Conservation (phyloP, 208 protist species). For the Acanthamoeba culbertsoni region DNA sequence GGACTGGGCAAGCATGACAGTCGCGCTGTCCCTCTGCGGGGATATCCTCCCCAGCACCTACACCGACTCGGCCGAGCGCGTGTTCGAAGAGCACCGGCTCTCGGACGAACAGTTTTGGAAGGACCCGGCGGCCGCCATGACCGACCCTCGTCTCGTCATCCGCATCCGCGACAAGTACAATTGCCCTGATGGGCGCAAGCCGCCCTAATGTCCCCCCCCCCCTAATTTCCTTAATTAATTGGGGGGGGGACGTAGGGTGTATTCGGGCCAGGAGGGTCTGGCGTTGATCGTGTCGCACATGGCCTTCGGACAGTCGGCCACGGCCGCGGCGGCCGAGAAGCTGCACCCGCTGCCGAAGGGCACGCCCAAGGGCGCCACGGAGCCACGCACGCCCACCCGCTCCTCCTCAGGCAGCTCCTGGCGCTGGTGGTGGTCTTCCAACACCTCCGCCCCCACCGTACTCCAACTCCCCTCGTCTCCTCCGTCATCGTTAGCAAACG, state of each 20-base stretch:
- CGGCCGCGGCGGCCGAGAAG: neutral
- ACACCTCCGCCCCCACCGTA: neutral
- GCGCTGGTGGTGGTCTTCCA: constrained; percentile 12
- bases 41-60: neutral
- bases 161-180: neutral
- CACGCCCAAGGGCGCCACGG: neutral
- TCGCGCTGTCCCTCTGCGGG: neutral
- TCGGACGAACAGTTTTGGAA: neutral
- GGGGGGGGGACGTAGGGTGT: neutral
- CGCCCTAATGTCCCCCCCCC: neutral
- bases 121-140: neutral
- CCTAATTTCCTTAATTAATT: neutral
- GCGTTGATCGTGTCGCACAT: neutral
- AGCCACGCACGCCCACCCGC: neutral
- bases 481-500: neutral
- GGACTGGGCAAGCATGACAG: neutral
- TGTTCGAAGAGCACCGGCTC: neutral
- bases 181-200: neutral
- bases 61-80: neutral
- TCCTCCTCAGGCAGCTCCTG: neutral
- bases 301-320: neutral
- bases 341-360: neutral
- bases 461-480: neutral
- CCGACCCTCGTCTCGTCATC: neutral
- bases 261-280: neutral